Base-by-base conservation (phyloP, 2,329 filamentous ascomycete species). In the Fusarium scirpi region DNA sequence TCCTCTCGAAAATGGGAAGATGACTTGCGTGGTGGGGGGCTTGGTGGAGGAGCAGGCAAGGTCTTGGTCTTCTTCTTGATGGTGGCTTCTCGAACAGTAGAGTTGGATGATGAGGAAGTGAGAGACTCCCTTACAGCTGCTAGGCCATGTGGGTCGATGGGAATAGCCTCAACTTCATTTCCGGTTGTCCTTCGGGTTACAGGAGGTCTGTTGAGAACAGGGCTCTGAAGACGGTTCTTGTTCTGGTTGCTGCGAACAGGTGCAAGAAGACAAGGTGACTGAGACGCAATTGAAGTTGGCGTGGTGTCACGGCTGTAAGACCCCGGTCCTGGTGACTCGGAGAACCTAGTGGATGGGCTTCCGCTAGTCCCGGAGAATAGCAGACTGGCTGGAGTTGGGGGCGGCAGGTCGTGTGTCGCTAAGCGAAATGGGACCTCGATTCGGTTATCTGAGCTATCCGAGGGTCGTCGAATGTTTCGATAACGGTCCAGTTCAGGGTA, bases 291-390 rank as follows among this genome's bases (percentile, higher is more conserved):
- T 12, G 92, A 94, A 7, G 91, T 94, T 9, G 92, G 92, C 5
- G 92, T 94, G 1, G 92, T 94, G 63, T 92, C 91, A 67, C 92
- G 86, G 76, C 92, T 94, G 79, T 93, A 94, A 8, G 89, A 82
- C 4, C 90, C 88, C 13, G 91, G 89, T 2, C 88, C 87, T 2
- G 89, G 89, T 1, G 92, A 94, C 59, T 89, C 92, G 3, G 91
- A 93, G 74, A 92, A 94, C 65, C 90, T 85, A 3, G 92, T 94
- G 6, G 92, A 94, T 40, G 92, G 91, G 62, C 91, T 94, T 25
- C 85, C 88, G 65, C 91, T 93, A 56, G 90, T 85, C 44, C 86
- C 86, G 0, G 88, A 90, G 55, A 91, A 89, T 10, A 88, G 80
- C n/a, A 78, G 46, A 29, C 79, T 82, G 18, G 72, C 78, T 11